Percentiles rank a stretch among this genome's conserved stretches.
phyloP scores from a whole-genome alignment of 225 moss, liverwort and hornwort species.

The Antitrichia curtipendula region DNA sequence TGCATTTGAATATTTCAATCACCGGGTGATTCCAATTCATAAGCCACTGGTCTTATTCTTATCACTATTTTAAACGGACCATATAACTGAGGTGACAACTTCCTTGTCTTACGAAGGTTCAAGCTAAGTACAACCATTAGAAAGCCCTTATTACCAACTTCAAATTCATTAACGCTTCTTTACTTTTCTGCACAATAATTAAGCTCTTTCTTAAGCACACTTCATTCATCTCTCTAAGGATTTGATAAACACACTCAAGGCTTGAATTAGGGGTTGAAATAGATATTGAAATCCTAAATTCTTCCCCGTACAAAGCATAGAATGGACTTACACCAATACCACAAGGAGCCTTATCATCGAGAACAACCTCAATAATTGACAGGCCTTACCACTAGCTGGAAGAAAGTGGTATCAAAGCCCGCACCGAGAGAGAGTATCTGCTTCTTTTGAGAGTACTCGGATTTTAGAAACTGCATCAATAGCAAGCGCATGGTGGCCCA shows the following conservation, averaged over 20 bases:
- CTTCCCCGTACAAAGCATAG: background rate
- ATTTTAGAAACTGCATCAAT: slow-evolving; percentile 63
- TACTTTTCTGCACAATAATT: background rate
- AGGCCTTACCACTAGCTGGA: slow-evolving; percentile 68
- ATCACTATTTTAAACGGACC: background rate
- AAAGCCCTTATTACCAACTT: background rate
- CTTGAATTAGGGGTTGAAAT: background rate
- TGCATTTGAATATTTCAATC: background rate
- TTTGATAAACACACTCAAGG: background rate
- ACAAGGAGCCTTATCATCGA: background rate
- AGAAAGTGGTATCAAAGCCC: slow-evolving; percentile 87
- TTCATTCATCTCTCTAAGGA: background rate
- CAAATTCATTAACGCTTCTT: background rate
- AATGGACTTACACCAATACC: background rate
- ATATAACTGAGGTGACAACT: background rate
- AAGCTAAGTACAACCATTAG: background rate
- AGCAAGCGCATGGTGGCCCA: slow-evolving; percentile 84
- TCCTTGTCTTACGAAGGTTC: background rate
- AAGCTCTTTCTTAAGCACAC: background rate
- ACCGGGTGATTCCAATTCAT: background rate
- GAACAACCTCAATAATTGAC: background rate
- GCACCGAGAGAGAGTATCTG: slow-evolving; percentile 91
- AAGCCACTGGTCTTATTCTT: background rate
- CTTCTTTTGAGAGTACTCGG: slow-evolving; percentile 15
- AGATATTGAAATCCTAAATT: background rate